Base-by-base conservation (phyloP, 228 moss, liverwort and hornwort species). In the Sphagnum magellanicum region DNA sequence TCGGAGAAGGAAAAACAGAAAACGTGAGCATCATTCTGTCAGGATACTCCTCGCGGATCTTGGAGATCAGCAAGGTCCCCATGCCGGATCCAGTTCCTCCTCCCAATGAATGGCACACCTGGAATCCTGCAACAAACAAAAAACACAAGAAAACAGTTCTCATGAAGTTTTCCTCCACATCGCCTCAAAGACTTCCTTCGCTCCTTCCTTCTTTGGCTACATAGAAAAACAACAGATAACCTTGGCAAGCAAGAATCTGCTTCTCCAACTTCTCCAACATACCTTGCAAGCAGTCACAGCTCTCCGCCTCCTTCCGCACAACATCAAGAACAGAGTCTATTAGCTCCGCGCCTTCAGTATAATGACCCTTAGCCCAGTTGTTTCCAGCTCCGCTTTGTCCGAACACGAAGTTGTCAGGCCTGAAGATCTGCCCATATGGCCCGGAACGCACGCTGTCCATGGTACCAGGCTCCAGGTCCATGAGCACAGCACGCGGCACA, bases 391-490 rank as follows among this genome's bases (percentile, higher is more conserved):
- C 82, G 0, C 78, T 82, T 73, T 82, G 82, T 0, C 82, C 82
- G 60, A 82, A 82, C 16, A 82, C 82, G 6, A 82, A 82, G 78
- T 82, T 82, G 8, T 82, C 82, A 0, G 82, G 82, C 50, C 82
- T 66, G 47, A 82, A 82, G 70, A 79, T 82, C 73, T 82, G 82
- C 0, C 82, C 82, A 16, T 75, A 82, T 0, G 82, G 82, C 7
- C 82, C 82, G 50, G 82, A 82, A 32, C 82, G 78, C 9, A 82
- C 82, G 49, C 82, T 82, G 70, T 82, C 82, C 82, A 82, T 82
- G 8, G 82, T 82, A 0, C 82, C 82, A 5, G 82, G 82, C 79
- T 82, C 82, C 59, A 82, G 75, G 73, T 82, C 82, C 82, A 82
- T 82, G 79, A 82, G 16, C 75, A 82, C 82, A 1, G 82, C 82